Conservation (phyloP, 768 basidiomycete species). For the Amyloporia xantha region DNA sequence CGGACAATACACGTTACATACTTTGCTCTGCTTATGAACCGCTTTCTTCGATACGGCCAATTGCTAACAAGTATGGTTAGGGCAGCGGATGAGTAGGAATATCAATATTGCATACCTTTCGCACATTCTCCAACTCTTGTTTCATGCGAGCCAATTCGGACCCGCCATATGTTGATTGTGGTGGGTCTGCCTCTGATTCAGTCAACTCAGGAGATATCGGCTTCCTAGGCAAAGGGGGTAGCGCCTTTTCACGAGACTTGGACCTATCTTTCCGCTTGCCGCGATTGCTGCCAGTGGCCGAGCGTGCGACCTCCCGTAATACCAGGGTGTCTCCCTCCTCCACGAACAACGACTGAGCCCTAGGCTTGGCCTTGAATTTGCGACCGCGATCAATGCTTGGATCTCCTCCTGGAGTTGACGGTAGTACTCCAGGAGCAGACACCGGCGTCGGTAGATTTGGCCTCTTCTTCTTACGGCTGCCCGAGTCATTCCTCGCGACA, state of each 20-base stretch:
- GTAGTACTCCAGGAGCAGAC: background rate
- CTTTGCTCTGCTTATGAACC: conserved; percentile 21
- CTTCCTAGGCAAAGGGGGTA: conserved; percentile 17
- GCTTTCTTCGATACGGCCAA: conserved; percentile 19
- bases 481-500: conserved; percentile 14
- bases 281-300: conserved; percentile 1
- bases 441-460: conserved; percentile 5
- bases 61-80: conserved; percentile 10
- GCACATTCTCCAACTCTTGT: conserved; percentile 20
- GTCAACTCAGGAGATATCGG: conserved; percentile 22
- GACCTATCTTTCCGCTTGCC: conserved; percentile 29
- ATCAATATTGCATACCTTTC: conserved; percentile 14
- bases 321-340: conserved; percentile 11
- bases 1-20: too few species aligned
- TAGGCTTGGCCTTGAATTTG: conserved; percentile 9
- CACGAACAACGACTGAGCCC: conserved; percentile 2
- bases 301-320: conserved; percentile 14
- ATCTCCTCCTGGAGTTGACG: conserved; percentile 3
- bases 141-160: conserved; percentile 19
- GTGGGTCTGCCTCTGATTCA: conserved; percentile 20
- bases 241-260: conserved; percentile 29
- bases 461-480: conserved; percentile 27
- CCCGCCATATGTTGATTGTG: conserved; percentile 8
- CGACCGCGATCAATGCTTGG: conserved; percentile 9
- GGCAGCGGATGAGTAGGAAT: background rate